Percentiles rank a stretch among this genome's conserved stretches.
Evolutionary conservation across 192 early-diverging fungal genomes (phyloP).

Genomic region (Podila clonocystis): DNA sequence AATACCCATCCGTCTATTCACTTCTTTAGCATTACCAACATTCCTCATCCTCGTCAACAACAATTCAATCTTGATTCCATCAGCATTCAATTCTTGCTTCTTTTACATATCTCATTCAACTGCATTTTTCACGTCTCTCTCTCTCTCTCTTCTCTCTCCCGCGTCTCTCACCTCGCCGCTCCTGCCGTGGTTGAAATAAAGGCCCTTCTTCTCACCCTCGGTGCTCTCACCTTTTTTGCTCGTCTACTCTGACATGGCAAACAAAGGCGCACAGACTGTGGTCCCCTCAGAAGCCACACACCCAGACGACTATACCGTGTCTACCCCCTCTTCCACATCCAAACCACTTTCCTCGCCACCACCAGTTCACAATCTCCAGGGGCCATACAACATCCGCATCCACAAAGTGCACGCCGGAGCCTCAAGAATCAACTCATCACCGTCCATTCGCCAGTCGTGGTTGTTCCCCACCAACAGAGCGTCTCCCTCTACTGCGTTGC

Average conservation of each 20-base stretch:
- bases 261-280: conserved; percentile 51
- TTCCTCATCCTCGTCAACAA: neutral
- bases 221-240: neutral
- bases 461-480: conserved; percentile 44
- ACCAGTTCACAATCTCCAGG: conserved; percentile 18
- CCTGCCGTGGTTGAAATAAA: neutral
- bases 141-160: neutral
- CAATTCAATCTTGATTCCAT: neutral
- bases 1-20: neutral
- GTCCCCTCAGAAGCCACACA: neutral
- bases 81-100: neutral
- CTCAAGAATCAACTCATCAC: conserved; percentile 17
- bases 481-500: conserved; percentile 32
- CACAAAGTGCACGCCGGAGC: conserved; percentile 10
- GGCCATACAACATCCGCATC: conserved; percentile 33
- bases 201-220: neutral
- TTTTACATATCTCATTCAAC: neutral
- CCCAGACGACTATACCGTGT: neutral
- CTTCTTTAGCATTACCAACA: neutral
- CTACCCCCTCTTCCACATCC: neutral
- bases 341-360: conserved; percentile 23
- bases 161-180: neutral
- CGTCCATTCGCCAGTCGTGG: conserved; percentile 50
- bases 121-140: neutral
- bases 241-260: conserved; percentile 10